Evolutionary conservation across 441 rosid species (phyloP), one percentile per base, ranked within the genome.

Genomic region (Eruca vesicaria): DNA sequence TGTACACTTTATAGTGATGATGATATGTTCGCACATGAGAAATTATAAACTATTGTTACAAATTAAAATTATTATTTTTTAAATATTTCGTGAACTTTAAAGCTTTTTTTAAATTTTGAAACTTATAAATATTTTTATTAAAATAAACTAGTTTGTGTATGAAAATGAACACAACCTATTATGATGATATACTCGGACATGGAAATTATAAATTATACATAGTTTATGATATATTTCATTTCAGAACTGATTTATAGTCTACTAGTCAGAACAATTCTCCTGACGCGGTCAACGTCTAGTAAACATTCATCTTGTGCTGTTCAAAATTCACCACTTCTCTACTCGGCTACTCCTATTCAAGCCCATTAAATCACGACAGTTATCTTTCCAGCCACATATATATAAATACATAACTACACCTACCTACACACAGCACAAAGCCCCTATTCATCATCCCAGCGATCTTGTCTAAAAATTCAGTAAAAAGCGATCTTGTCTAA

Each of bases 211-310:
- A 6, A n/a, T n/a, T 32, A 31, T 75, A 35, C 9, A 52, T 41
- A 62, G n/a, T 59, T 16, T 23, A 66, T 14, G 6, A 45, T 57
- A 60, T 67, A 74, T 31, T 69, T 32, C 52, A 20, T 52, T 55
- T 32, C 31, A 41, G 11, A 41, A 41, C 48, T 38, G 53, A 14
- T 68, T 68, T 18, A 18, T 62, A 68, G 78, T 75, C 2, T 19
- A 58, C 15, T 19, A 19, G 7, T 18, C 21, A 45, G 19, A 53
- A 70, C 23, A 64, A 57, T 57, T 43, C 29, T 36, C 21, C 71
- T 71, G 76, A 77, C 80, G 2, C 67, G 76, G 76, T 21, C 32
- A 76, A 76, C 80, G 80, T 76, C 67, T 70, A 58, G n/a, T 43
- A 64, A 70, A 71, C 71, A 76, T 70, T 76, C 75, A 66, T 71